Base-by-base conservation (phyloP, 768 basidiomycete species). In the Daedaleopsis nitida region DNA sequence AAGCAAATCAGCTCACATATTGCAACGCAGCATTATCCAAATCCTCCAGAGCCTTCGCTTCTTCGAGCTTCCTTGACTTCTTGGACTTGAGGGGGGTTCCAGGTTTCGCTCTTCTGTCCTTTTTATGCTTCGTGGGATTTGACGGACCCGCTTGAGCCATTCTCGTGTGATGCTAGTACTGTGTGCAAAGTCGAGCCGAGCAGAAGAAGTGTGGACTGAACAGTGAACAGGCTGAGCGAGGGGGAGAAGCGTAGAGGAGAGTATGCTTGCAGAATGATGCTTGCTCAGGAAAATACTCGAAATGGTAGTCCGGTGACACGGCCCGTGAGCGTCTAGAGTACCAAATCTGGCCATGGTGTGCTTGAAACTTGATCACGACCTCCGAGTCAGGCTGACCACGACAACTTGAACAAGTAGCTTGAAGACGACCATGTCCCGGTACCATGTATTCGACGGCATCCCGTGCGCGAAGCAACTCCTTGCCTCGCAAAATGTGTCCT, bases 361-460 rank as follows among this genome's bases (percentile, higher is more conserved):
- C 3, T 42, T 42, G n/a, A n/a, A n/a, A n/a, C n/a, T n/a, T n/a
- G n/a, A n/a, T n/a, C n/a, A n/a, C n/a, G n/a, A n/a, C n/a, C n/a
- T n/a, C n/a, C n/a, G n/a, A n/a, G n/a, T n/a, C n/a, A n/a, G n/a
- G n/a, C n/a, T n/a, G n/a, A n/a, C n/a, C 39, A 42, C 11, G 4
- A 11, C 17, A 12, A 12, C 39, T 42, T 42, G n/a, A n/a, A n/a
- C n/a, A n/a, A n/a, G n/a, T n/a, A n/a, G n/a, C n/a, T 17, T 47
- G 24, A 17, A 34, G 19, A n/a, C 42, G 27, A 7, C 11, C 2
- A 64, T 64, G 63, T 57, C 58, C 34, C 63, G 58, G 11, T 61
- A 81, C 64, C 77, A 78, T 61, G 78, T 87, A 10, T 87, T 88
- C 58, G 69, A 84, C 1, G 86, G 86, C 57, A 77, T 79, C 3